phyloP scores from a whole-genome alignment of 2,329 filamentous ascomycete genomes.

The Sporothrix mexicana region DNA sequence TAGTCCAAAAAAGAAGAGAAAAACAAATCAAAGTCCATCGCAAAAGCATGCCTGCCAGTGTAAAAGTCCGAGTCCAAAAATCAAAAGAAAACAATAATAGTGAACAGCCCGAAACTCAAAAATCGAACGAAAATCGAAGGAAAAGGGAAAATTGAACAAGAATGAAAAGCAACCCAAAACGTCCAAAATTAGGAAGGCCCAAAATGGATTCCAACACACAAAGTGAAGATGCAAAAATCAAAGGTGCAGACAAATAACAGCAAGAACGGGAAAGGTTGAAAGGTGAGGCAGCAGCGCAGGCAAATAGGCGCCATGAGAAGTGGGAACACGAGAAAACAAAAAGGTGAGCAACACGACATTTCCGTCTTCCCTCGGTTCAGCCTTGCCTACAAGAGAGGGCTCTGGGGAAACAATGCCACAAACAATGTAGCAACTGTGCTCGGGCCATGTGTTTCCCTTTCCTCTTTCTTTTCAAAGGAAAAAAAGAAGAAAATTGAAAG shows the following conservation, averaged over 20 bases:
- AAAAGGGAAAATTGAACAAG: neutral
- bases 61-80: neutral
- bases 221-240: neutral
- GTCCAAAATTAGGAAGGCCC: neutral
- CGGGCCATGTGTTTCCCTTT: neutral
- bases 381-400: slow-evolving; percentile 23
- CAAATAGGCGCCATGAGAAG: neutral
- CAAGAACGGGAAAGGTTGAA: neutral
- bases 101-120: neutral
- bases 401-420: neutral
- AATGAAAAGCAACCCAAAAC: neutral
- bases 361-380: slow-evolving; percentile 8
- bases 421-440: neutral
- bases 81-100: neutral
- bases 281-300: neutral
- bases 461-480: neutral
- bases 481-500: neutral
- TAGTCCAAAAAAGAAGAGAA: neutral
- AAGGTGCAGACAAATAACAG: neutral
- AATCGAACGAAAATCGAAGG: neutral
- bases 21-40: neutral
- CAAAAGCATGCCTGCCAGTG: neutral
- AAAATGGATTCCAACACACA: neutral
- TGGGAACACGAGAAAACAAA: slow-evolving; percentile 10
- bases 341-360: neutral